Evolutionary conservation across 169 alveolate species (phyloP).

Genomic region (Cryptosporidium parvum): DNA sequence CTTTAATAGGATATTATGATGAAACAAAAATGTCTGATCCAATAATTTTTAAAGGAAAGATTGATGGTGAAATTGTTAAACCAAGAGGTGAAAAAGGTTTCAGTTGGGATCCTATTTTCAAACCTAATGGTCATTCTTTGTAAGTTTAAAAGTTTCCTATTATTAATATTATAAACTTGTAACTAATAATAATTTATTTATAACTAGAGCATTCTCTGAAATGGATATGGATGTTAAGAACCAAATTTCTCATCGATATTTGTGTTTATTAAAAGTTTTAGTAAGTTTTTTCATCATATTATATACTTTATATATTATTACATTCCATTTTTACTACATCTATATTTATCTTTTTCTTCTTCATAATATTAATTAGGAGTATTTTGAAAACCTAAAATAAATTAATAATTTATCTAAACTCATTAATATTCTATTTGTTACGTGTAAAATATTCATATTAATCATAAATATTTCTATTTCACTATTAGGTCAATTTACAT

Average conservation of each 20-base stretch:
- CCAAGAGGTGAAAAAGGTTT: conserved; percentile 86
- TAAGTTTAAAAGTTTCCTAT: neutral
- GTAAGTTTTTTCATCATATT: conserved; percentile 4
- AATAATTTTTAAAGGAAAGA: conserved; percentile 84
- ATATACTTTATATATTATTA: too few relatives aligned
- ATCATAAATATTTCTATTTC: too few relatives aligned
- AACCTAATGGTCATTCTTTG: conserved; percentile 38
- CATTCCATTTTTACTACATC: neutral
- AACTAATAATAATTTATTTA: neutral
- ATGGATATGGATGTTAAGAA: conserved; percentile 39
- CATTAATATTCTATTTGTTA: too few relatives aligned
- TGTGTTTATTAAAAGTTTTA: conserved; percentile 11
- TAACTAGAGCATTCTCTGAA: conserved; percentile 49
- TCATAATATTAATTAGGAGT: neutral
- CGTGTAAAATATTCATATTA: too few relatives aligned
- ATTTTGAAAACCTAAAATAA: neutral
- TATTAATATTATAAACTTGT: neutral
- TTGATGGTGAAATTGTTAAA: conserved; percentile 86
- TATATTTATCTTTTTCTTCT: neutral
- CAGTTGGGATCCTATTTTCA: conserved; percentile 67
- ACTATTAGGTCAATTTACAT: too few relatives aligned
- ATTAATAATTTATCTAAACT: neutral
- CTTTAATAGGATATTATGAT: conserved; percentile 86
- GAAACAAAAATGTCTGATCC: conserved; percentile 82
- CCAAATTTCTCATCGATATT: conserved; percentile 47